A percentile compares a stretch with the other conserved stretches of the same genome.
These are phyloP conservation scores for Erodium maritimum DNA, from an alignment of 345 rosid species.

Conservation along the genomic window DNA sequence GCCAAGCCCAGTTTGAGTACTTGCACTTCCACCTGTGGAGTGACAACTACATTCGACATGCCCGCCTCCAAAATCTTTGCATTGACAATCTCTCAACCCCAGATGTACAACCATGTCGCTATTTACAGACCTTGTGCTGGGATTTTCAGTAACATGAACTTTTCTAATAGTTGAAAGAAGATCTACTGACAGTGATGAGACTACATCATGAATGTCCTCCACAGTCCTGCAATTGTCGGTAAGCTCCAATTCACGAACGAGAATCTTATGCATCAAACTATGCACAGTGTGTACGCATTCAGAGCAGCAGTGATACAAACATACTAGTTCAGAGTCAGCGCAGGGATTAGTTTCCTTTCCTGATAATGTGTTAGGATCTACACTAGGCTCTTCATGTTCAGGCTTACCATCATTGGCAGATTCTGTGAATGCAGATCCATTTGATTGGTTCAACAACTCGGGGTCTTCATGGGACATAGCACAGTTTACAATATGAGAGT, in stretches of 20 bases:
- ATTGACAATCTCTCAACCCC: constrained; percentile 22
- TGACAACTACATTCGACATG: constrained; percentile 54
- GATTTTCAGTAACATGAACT: constrained; percentile 20
- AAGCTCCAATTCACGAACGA: constrained; percentile 30
- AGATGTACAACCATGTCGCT: constrained; percentile 10
- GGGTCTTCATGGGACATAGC: constrained; percentile 12
- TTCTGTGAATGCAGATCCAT: constrained; percentile 17
- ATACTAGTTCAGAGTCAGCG: constrained; percentile 25
- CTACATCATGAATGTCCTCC: constrained; percentile 61
- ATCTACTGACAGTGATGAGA: constrained; percentile 55
- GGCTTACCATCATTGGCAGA: constrained; percentile 12
- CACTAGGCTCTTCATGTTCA: constrained; percentile 10
- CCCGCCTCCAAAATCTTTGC: constrained; percentile 27
- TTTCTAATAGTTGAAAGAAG: constrained; percentile 51
- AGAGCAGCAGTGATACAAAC: constrained; percentile 60
- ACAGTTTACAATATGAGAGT: not conserved
- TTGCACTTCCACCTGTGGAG: constrained; percentile 15
- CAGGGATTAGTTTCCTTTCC: constrained; percentile 12
- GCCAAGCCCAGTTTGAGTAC: constrained; percentile 20
- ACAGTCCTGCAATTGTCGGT: constrained; percentile 25
- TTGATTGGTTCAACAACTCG: constrained; percentile 11
- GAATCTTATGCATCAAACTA: constrained; percentile 35
- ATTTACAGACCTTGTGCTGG: constrained; percentile 15
- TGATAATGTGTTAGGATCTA: constrained; percentile 9
- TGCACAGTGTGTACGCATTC: constrained; percentile 42